Evolutionary conservation across 257 asterid genomes (phyloP), one percentile per base, ranked within the genome.

Genomic region (Solanum gracilifrons): DNA sequence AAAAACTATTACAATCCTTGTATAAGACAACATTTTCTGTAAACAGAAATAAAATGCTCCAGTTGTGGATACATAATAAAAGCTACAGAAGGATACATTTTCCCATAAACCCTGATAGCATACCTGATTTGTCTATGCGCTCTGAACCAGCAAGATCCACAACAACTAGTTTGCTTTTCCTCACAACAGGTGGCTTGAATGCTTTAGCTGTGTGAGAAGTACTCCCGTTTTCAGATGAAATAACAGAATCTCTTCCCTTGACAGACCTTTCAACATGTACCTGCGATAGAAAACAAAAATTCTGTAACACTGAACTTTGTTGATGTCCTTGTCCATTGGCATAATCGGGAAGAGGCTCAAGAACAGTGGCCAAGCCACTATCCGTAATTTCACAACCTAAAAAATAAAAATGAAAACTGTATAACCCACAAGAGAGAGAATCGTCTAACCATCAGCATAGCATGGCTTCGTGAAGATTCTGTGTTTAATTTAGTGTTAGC

Each of bases 101-200:
- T 33, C 32, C 27, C 29, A 68, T 23, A 11, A 43, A 85, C 29
- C 74, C 86, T 87, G 85, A 41, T 62, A 89, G 7, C 36, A 79
- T 87, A 96, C 98, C 98, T 87, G 99, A 93, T 88, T 96, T 96
- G 82, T 93, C 89, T 86, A 94, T 90, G 82, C 98, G 96, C 91
- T 96, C 99, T 60, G 99, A 96, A 89, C 99, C 99, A 90, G 99
- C 99, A 87, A 96, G 98, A 91, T 96, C 99, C 85, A 96, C 97
- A 71, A 96, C 86, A 87, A 96, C 91, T 72, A 96, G 94, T 91
- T 96, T 95, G 92, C 97, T 94, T 90, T 92, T 93, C 8, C 96
- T 94, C 87, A 96, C 89, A 89, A 94, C 43, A 41, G 99, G 92
- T 85, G 98, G 94, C 92, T 91, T 94, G 93, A 92, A 87, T 46